phyloP scores from a whole-genome alignment of 1,284 basidiomycete genomes.

The Microbotryomycetes sp. region DNA sequence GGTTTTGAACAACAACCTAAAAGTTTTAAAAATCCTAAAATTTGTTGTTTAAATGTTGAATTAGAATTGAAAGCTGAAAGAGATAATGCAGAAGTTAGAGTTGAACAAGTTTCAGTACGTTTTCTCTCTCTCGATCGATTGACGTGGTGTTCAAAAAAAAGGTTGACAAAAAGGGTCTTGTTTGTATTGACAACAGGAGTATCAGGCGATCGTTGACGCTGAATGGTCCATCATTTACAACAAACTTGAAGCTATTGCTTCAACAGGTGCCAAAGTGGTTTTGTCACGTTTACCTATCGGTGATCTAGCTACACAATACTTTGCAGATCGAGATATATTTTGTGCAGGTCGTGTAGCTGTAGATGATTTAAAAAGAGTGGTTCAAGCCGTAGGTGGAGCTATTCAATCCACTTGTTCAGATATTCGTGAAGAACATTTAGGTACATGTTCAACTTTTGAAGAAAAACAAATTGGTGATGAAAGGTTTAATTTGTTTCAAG shows the following conservation, averaged over 20 bases:
- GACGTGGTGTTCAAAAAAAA: too few species aligned
- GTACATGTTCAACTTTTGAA: constrained; percentile 84
- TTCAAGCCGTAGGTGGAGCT: constrained; percentile 90
- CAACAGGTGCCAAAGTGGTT: constrained; percentile 94
- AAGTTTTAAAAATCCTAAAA: constrained; percentile 77
- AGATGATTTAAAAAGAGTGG: constrained; percentile 86
- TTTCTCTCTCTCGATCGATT: not conserved
- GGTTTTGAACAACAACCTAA: constrained; percentile 99
- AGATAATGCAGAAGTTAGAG: constrained; percentile 97
- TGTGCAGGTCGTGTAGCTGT: constrained; percentile 92
- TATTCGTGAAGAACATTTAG: constrained; percentile 82
- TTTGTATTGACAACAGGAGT: too few species aligned
- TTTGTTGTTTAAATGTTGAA: constrained; percentile 95
- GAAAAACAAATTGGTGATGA: constrained; percentile 96
- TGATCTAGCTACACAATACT: constrained; percentile 98
- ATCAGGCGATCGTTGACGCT: constrained; percentile 98
- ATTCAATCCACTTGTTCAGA: constrained; percentile 94
- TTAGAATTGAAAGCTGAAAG: constrained; percentile 99
- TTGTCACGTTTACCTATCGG: constrained; percentile 97
- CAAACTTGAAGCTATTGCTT: constrained; percentile 92
- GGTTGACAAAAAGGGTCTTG: too few species aligned
- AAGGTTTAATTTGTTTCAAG: constrained; percentile 90
- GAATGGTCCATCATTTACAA: constrained; percentile 99
- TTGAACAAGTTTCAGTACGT: constrained; percentile 73
- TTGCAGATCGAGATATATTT: constrained; percentile 98